These are phyloP conservation scores for Tetrapisispora nanseiensis DNA, from an alignment of 805 yeast genomes.

Conservation along the genomic window DNA sequence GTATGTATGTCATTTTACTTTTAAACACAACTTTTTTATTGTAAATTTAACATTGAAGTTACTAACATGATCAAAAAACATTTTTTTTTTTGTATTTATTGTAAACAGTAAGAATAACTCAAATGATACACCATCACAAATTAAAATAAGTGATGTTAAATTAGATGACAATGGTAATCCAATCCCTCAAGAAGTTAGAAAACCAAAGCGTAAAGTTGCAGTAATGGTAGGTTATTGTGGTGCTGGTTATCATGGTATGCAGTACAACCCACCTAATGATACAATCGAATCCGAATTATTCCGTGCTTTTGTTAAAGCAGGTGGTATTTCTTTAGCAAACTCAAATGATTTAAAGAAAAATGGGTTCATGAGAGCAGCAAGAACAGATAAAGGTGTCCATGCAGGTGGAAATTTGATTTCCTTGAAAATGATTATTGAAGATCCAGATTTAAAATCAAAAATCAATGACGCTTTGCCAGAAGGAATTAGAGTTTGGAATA, in stretches of 20 bases:
- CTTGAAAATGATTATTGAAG: conserved; percentile 75
- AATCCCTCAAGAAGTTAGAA: conserved; percentile 44
- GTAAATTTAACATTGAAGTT: no score
- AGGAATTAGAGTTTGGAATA: conserved; percentile 88
- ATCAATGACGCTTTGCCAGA: conserved; percentile 73
- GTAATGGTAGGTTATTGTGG: conserved; percentile 90
- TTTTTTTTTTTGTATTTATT: no score
- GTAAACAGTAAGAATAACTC: conserved; percentile 9
- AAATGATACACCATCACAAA: not conserved
- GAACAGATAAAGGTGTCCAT: conserved; percentile 95
- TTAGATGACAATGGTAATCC: conserved; percentile 56
- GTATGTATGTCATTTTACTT: conserved; percentile 15
- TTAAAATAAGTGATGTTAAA: conserved; percentile 10
- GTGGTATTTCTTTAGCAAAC: conserved; percentile 80
- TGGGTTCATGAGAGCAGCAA: conserved; percentile 77
- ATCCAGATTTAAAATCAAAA: conserved; percentile 53
- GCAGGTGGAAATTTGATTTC: conserved; percentile 93
- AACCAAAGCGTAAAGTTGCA: conserved; percentile 90
- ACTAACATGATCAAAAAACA: not conserved
- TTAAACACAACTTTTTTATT: no score
- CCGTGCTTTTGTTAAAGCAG: conserved; percentile 72
- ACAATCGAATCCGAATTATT: conserved; percentile 89
- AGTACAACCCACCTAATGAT: conserved; percentile 72
- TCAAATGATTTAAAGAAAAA: conserved; percentile 79
- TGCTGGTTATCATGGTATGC: conserved; percentile 95